phyloP scores from a whole-genome alignment of 345 rosid genomes.

The Populus davidiana region DNA sequence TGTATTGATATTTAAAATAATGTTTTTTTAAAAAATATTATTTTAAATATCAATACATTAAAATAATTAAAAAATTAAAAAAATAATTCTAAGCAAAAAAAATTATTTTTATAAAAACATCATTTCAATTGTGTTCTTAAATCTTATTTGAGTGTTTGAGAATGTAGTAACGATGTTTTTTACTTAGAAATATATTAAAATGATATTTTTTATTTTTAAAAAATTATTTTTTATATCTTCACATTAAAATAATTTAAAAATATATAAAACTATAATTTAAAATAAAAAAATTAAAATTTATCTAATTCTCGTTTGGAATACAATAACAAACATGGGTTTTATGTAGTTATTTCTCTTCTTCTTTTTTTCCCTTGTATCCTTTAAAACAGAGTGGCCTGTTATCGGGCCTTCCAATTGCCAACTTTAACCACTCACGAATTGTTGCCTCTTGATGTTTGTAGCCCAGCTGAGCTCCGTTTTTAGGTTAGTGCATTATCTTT shows the following conservation, averaged over 20 bases:
- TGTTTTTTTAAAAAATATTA: too few relatives aligned
- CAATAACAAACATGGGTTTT: too few relatives aligned
- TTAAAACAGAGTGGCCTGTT: neutral
- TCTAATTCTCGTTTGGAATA: too few relatives aligned
- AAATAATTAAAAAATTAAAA: too few relatives aligned
- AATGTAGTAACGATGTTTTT: fast-evolving
- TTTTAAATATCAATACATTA: too few relatives aligned
- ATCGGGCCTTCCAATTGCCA: neutral
- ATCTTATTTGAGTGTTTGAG: fast-evolving
- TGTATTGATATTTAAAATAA: too few relatives aligned
- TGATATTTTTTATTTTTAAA: too few relatives aligned
- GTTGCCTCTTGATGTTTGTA: neutral
- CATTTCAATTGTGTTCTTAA: fast-evolving
- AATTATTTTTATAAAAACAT: fast-evolving
- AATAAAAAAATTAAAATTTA: too few relatives aligned
- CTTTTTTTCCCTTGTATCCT: neutral
- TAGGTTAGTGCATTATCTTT: neutral
- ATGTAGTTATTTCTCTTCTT: too few relatives aligned
- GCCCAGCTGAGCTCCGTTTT: neutral
- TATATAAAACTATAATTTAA: too few relatives aligned
- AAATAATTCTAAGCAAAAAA: too few relatives aligned
- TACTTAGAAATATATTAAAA: fast-evolving
- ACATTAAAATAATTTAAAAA: too few relatives aligned
- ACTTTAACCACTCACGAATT: neutral
- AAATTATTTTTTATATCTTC: fast-evolving